Percentiles rank a stretch among this genome's conserved stretches.
Conservation (phyloP, 2,329 filamentous ascomycete species). For the Microsporum canis region DNA sequence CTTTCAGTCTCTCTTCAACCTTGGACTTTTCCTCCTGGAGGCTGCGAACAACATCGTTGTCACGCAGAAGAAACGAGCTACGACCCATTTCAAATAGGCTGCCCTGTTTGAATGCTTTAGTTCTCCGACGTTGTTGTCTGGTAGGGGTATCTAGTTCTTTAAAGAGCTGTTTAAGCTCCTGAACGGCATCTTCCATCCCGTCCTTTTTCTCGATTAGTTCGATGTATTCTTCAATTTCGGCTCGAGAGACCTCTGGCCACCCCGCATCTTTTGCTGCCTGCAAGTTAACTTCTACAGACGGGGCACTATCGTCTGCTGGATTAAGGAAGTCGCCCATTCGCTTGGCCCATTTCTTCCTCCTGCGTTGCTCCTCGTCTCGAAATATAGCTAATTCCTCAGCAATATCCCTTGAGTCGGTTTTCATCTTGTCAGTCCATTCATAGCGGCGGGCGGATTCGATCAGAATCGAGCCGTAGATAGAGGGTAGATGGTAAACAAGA, state of each 20-base stretch:
- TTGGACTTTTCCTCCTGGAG: slow-evolving; percentile 75
- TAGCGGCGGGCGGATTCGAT: slow-evolving; percentile 74
- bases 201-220: slow-evolving; percentile 53
- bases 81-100: slow-evolving; percentile 89
- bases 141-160: slow-evolving; percentile 71
- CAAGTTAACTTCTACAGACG: slow-evolving; percentile 75
- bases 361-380: slow-evolving; percentile 82
- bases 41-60: slow-evolving; percentile 66
- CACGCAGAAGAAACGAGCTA: slow-evolving; percentile 71
- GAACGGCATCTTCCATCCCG: slow-evolving; percentile 53
- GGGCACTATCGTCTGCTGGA: slow-evolving; percentile 54
- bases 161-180: slow-evolving; percentile 64
- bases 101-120: slow-evolving; percentile 92
- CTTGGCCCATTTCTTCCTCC: slow-evolving; percentile 83
- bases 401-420: slow-evolving; percentile 70
- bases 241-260: slow-evolving; percentile 67
- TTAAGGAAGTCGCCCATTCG: slow-evolving; percentile 63
- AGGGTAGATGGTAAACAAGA: slow-evolving; percentile 70
- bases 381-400: slow-evolving; percentile 88
- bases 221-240: slow-evolving; percentile 66
- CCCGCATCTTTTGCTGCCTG: slow-evolving; percentile 59
- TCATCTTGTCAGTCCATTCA: slow-evolving; percentile 89
- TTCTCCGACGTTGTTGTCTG: slow-evolving; percentile 71
- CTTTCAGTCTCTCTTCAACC: slow-evolving; percentile 61
- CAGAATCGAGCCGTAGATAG: slow-evolving; percentile 79